phyloP scores from a whole-genome alignment of 2,329 filamentous ascomycete genomes.

The Talaromyces funiculosus region DNA sequence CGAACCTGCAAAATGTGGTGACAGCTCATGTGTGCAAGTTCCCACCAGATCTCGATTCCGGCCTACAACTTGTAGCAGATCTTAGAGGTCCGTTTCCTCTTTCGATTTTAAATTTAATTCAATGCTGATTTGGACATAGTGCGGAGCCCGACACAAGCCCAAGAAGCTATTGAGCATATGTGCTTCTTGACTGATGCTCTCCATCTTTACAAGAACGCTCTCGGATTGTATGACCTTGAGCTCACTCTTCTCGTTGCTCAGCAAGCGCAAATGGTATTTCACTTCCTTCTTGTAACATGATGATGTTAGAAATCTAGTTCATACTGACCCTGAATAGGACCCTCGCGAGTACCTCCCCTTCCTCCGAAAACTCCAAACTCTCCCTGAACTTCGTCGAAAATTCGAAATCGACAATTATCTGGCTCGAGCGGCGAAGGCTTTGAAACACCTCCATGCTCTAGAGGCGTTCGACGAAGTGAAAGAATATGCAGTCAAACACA shows the following conservation, averaged over 20 bases:
- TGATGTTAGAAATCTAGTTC: slow-evolving; percentile 13
- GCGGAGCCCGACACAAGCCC: slow-evolving; percentile 65
- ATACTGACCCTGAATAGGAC: slow-evolving; percentile 46
- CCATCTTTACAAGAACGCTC: slow-evolving; percentile 79
- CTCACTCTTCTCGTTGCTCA: slow-evolving; percentile 87
- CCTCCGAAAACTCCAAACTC: slow-evolving; percentile 75
- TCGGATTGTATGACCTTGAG: slow-evolving; percentile 88
- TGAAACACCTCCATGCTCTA: slow-evolving; percentile 68
- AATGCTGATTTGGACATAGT: too few relatives aligned
- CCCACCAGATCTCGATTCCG: slow-evolving; percentile 83
- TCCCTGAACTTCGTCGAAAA: slow-evolving; percentile 63
- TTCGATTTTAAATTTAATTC: not conserved
- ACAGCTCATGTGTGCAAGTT: slow-evolving; percentile 92
- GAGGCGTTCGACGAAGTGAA: slow-evolving; percentile 72
- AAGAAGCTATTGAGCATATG: slow-evolving; percentile 90
- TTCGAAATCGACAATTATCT: slow-evolving; percentile 90
- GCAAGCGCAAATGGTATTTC: slow-evolving; percentile 77
- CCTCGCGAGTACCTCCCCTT: slow-evolving; percentile 94
- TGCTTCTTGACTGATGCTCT: slow-evolving; percentile 96
- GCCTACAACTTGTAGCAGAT: slow-evolving; percentile 69
- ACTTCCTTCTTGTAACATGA: too few relatives aligned
- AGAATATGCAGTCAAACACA: slow-evolving; percentile 70
- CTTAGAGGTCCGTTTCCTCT: slow-evolving; percentile 46
- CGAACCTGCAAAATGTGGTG: slow-evolving; percentile 80
- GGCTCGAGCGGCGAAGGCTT: slow-evolving; percentile 67